Conservation (phyloP, 1,284 basidiomycete genomes). For the Mycocalia duriaeana region DNA sequence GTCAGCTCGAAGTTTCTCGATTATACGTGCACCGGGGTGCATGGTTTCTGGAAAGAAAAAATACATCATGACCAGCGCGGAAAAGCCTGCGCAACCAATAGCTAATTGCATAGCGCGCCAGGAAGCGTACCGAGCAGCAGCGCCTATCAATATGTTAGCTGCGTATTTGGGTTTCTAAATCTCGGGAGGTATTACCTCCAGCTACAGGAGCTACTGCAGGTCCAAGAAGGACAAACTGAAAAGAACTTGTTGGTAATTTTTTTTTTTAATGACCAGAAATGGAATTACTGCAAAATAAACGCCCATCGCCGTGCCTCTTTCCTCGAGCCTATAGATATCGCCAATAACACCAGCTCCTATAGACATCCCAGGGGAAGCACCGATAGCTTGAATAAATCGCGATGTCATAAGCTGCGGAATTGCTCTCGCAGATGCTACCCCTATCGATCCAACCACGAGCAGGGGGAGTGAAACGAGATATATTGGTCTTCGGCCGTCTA, state of each 20-base stretch:
- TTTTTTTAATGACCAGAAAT: neutral
- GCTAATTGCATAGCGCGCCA: slow-evolving; percentile 67
- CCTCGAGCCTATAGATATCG: slow-evolving; percentile 59
- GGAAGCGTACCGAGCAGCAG: slow-evolving; percentile 49
- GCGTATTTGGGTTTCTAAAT: no score
- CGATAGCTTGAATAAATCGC: slow-evolving; percentile 54
- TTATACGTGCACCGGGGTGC: slow-evolving; percentile 25
- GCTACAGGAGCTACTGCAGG: slow-evolving; percentile 39
- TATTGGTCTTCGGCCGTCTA: slow-evolving; percentile 44
- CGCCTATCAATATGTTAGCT: slow-evolving; percentile 23
- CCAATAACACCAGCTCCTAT: slow-evolving; percentile 59
- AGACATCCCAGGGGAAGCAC: slow-evolving; percentile 42
- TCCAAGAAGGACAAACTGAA: slow-evolving; percentile 21
- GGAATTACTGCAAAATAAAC: slow-evolving; percentile 50
- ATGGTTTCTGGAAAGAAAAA: slow-evolving; percentile 69
- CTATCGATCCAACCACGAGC: slow-evolving; percentile 47
- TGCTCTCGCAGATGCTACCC: slow-evolving; percentile 39
- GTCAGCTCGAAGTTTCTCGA: slow-evolving; percentile 22
- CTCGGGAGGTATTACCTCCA: slow-evolving; percentile 41
- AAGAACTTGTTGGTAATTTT: neutral
- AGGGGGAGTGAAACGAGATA: slow-evolving; percentile 52
- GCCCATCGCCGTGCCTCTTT: slow-evolving; percentile 61
- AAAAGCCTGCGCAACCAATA: slow-evolving; percentile 39
- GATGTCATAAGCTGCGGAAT: slow-evolving; percentile 47
- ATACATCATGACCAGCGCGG: slow-evolving; percentile 41